These are phyloP conservation scores for Pulveroboletus sp. DNA, from an alignment of 768 basidiomycete genomes.

Conservation along the genomic window DNA sequence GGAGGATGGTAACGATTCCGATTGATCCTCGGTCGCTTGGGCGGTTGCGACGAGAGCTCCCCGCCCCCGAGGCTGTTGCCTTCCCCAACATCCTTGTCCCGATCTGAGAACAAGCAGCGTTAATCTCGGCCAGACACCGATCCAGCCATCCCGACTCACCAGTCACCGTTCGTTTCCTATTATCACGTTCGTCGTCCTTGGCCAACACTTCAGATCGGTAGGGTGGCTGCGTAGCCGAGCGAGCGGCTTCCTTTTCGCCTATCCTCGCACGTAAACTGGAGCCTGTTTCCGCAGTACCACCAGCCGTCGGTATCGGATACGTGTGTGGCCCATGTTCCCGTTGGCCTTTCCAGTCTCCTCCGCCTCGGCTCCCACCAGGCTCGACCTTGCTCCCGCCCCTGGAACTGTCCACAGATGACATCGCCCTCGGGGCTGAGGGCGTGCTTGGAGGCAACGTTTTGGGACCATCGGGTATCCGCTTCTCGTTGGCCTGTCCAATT, in stretches of 20 bases:
- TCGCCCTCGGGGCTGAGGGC: slow-evolving; percentile 71
- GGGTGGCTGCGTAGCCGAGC: slow-evolving; percentile 40
- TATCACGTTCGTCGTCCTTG: slow-evolving; percentile 66
- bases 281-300: slow-evolving; percentile 21
- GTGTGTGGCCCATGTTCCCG: slow-evolving; percentile 31
- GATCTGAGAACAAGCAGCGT: slow-evolving; percentile 41
- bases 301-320: slow-evolving; percentile 18
- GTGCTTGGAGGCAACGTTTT: slow-evolving; percentile 55
- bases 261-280: slow-evolving; percentile 56
- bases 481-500: slow-evolving; percentile 44
- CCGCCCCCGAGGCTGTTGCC: slow-evolving; percentile 31
- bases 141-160: slow-evolving; percentile 42
- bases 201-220: slow-evolving; percentile 44
- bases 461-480: slow-evolving; percentile 54
- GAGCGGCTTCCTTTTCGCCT: slow-evolving; percentile 54
- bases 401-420: slow-evolving; percentile 50
- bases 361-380: slow-evolving; percentile 32
- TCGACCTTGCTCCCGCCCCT: slow-evolving; percentile 42
- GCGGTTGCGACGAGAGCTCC: slow-evolving; percentile 41
- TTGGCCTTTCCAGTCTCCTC: slow-evolving; percentile 50
- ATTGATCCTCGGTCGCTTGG: slow-evolving; percentile 61
- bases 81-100: slow-evolving; percentile 55
- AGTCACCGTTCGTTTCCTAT: slow-evolving; percentile 64
- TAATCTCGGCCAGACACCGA: background rate
- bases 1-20: slow-evolving; percentile 46